A percentile compares a stretch with the other conserved stretches of the same genome.
phyloP scores from a whole-genome alignment of 257 asterid species.

The Solanum acaule region DNA sequence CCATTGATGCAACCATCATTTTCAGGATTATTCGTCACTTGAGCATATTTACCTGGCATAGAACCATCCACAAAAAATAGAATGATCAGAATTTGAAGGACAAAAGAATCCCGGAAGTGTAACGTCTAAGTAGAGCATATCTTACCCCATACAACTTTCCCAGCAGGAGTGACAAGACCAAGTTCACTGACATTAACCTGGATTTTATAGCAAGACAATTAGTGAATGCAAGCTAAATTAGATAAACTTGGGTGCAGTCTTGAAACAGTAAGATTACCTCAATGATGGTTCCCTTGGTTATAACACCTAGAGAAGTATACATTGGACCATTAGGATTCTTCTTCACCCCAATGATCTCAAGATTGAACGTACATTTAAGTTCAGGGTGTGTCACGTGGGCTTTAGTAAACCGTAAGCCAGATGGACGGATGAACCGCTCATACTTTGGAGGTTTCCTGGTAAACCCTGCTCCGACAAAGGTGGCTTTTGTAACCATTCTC shows the following conservation, averaged over 20 bases:
- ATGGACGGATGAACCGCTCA: slow-evolving; percentile 90
- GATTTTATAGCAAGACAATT: slow-evolving; percentile 2
- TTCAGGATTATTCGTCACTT: slow-evolving; percentile 94
- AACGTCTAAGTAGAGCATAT: neutral
- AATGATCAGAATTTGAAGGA: neutral
- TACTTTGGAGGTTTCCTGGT: slow-evolving; percentile 97
- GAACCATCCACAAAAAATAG: neutral
- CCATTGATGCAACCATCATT: slow-evolving; percentile 95
- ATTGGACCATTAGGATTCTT: slow-evolving; percentile 92
- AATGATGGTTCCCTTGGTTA: slow-evolving; percentile 80
- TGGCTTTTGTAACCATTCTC: slow-evolving; percentile 97
- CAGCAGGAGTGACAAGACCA: slow-evolving; percentile 96
- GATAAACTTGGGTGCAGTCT: neutral
- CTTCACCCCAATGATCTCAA: slow-evolving; percentile 93
- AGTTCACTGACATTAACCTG: slow-evolving; percentile 93
- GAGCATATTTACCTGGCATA: slow-evolving; percentile 88
- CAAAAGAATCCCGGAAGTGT: neutral
- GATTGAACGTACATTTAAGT: slow-evolving; percentile 83
- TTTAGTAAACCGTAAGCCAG: slow-evolving; percentile 84
- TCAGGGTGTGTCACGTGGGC: slow-evolving; percentile 98
- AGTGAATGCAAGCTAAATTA: neutral
- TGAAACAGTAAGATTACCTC: slow-evolving; percentile 40
- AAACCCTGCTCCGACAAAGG: slow-evolving; percentile 86
- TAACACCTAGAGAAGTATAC: slow-evolving; percentile 94
- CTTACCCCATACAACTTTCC: slow-evolving; percentile 97